These are phyloP conservation scores for Penicillium fuscoglaucum DNA, from an alignment of 2,329 filamentous ascomycete genomes.

Conservation along the genomic window DNA sequence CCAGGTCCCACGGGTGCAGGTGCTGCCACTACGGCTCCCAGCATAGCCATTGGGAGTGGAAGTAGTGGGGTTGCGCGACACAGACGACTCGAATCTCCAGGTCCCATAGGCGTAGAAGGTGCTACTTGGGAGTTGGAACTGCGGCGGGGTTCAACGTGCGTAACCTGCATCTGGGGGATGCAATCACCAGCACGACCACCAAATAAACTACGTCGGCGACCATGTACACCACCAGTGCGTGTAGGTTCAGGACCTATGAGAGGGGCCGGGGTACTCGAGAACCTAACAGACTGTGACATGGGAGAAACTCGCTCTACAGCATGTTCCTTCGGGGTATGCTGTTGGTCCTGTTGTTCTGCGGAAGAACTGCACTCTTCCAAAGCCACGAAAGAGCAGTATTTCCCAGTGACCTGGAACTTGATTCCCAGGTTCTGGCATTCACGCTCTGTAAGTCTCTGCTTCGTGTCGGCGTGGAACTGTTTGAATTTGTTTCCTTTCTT, in stretches of 20 bases:
- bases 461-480: conserved; percentile 51
- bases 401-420: conserved; percentile 65
- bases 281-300: too few species aligned
- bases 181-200: too few species aligned
- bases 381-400: conserved; percentile 73
- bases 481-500: conserved; percentile 47
- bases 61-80: too few species aligned
- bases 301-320: not conserved
- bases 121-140: not conserved
- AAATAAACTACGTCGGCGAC: too few species aligned
- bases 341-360: not conserved
- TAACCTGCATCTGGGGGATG: not conserved
- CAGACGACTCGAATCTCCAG: too few species aligned
- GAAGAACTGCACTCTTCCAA: conserved; percentile 49
- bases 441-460: conserved; percentile 61
- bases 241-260: too few species aligned
- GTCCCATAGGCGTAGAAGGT: not conserved
- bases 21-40: too few species aligned
- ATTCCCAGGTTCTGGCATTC: conserved; percentile 68
- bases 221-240: not conserved
- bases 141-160: accelerated
- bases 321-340: not conserved
- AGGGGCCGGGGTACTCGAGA: too few species aligned
- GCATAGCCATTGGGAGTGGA: too few species aligned
- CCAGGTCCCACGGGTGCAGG: not conserved